phyloP scores from a whole-genome alignment of 2,329 filamentous ascomycete species.

The Arthroderma uncinatum region DNA sequence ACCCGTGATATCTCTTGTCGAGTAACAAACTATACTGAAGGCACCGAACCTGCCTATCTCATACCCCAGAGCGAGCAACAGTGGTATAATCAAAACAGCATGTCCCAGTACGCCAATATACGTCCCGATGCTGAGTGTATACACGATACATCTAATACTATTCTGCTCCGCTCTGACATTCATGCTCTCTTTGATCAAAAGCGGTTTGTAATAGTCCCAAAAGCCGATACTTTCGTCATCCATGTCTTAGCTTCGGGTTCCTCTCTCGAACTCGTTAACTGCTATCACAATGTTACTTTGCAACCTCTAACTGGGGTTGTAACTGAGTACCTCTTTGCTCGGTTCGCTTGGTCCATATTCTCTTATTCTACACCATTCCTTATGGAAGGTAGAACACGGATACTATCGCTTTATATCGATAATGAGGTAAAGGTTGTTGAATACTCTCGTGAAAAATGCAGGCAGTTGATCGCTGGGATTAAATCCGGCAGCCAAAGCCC shows the following conservation, averaged over 20 bases:
- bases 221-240: not conserved
- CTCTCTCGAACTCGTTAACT: not conserved
- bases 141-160: not conserved
- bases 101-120: not conserved
- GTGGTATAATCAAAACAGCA: not conserved
- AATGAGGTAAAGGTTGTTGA: not conserved
- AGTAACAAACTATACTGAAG: not conserved
- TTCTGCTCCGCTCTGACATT: slow-evolving; percentile 1
- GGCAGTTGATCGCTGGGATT: not conserved
- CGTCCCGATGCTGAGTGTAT: not conserved
- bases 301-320: slow-evolving; percentile 1
- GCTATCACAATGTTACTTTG: slow-evolving; percentile 2
- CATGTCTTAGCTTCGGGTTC: not conserved
- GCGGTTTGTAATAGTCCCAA: slow-evolving; percentile 1
- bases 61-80: not conserved
- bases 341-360: slow-evolving; percentile 2
- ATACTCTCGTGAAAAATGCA: not conserved
- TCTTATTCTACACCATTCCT: not conserved
- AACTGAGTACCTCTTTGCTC: slow-evolving; percentile 3
- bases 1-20: not conserved
- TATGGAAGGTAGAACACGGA: not conserved
- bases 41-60: not conserved
- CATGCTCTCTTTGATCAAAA: slow-evolving; percentile 1
- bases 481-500: slow-evolving; percentile 4
- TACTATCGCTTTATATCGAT: not conserved